Evolutionary conservation across 78 protist species (phyloP).

Genomic region (Protostelium mycophagum): DNA sequence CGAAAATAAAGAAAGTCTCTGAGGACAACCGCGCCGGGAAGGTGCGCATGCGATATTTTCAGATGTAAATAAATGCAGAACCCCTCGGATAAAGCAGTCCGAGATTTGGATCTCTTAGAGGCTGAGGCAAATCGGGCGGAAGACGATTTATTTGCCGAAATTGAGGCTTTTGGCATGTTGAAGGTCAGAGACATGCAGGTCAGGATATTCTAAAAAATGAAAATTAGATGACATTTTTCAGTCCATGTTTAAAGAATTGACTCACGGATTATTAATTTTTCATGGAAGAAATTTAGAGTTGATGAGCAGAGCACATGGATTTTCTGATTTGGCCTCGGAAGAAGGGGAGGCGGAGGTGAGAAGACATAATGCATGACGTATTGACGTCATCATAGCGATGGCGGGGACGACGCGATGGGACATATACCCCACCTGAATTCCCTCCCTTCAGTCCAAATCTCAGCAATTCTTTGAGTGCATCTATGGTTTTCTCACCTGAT

Average conservation of each 20-base stretch:
- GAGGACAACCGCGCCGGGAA: neutral
- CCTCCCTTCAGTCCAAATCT: neutral
- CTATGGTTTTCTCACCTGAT: neutral
- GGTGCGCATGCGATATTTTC: neutral
- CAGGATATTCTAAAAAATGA: neutral
- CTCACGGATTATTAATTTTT: neutral
- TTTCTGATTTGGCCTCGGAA: neutral
- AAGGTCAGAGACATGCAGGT: neutral
- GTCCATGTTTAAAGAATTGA: neutral
- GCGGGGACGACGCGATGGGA: neutral
- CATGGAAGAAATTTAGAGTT: neutral
- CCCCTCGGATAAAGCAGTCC: neutral
- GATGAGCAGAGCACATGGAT: neutral
- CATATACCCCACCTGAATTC: neutral
- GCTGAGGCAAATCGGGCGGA: neutral
- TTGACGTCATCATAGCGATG: neutral
- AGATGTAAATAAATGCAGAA: neutral
- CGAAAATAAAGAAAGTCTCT: neutral
- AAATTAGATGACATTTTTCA: neutral
- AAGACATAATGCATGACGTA: too few relatives aligned
- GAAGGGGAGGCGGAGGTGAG: neutral
- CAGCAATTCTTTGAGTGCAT: neutral
- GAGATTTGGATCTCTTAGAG: neutral
- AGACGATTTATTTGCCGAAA: neutral
- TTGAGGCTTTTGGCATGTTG: neutral